Conservation (phyloP, 2,329 filamentous ascomycete genomes). For the Xylaria sp. region DNA sequence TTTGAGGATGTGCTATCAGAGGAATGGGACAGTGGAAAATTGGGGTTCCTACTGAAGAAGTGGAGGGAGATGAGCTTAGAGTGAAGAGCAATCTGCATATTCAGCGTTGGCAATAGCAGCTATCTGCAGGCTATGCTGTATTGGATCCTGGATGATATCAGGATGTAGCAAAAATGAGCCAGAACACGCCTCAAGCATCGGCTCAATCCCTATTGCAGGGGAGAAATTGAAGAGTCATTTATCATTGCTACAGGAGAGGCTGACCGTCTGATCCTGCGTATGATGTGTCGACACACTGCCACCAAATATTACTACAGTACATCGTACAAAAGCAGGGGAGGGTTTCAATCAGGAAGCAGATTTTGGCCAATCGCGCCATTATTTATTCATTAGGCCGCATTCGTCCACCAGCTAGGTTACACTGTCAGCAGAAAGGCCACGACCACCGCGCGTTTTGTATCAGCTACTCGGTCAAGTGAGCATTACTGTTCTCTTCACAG, state of each 20-base stretch:
- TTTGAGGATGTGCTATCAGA: neutral
- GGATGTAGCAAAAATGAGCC: neutral
- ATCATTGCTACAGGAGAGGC: neutral
- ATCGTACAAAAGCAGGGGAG: neutral
- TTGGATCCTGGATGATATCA: neutral
- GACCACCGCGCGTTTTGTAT: neutral
- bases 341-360: neutral
- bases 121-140: neutral
- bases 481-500: neutral
- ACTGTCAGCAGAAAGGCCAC: neutral
- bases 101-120: neutral
- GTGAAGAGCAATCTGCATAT: neutral
- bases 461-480: neutral
- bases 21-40: constrained; percentile 29
- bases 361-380: neutral
- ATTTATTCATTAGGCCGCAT: neutral
- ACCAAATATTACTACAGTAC: neutral
- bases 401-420: neutral
- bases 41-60: constrained; percentile 29
- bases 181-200: neutral
- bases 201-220: neutral
- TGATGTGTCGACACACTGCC: neutral
- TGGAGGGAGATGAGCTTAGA: constrained; percentile 21
- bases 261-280: neutral
- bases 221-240: neutral